Evolutionary conservation across 2,329 filamentous ascomycete species (phyloP).

Genomic region (Hypocreales sp.): DNA sequence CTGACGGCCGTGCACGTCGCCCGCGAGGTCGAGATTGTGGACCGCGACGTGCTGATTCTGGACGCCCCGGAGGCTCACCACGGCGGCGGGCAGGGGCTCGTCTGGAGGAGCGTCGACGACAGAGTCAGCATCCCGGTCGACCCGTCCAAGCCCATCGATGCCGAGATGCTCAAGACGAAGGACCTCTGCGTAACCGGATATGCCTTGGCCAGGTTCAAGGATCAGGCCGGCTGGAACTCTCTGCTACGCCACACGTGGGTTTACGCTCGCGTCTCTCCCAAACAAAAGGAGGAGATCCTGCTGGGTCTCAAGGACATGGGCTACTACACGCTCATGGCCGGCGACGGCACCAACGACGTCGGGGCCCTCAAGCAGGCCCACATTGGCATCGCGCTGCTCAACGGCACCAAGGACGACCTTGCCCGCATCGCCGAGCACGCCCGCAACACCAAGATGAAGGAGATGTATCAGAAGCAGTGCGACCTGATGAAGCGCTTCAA

Average conservation of each 20-base stretch:
- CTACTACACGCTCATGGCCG: conserved; percentile 97
- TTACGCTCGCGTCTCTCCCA: conserved; percentile 93
- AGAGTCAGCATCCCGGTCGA: conserved; percentile 76
- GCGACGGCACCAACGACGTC: conserved; percentile 96
- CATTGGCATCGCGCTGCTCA: conserved; percentile 88
- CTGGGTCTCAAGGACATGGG: conserved; percentile 90
- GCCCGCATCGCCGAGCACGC: conserved; percentile 85
- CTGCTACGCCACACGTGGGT: conserved; percentile 89
- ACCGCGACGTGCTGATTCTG: conserved; percentile 85
- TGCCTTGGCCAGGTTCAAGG: conserved; percentile 77
- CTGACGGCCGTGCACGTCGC: conserved; percentile 93
- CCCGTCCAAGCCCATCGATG: conserved; percentile 63
- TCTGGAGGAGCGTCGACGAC: conserved; percentile 94
- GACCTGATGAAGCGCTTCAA: conserved; percentile 90
- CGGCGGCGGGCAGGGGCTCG: conserved; percentile 60
- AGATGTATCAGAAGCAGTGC: conserved; percentile 93
- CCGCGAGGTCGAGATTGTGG: conserved; percentile 90
- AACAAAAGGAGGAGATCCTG: conserved; percentile 98
- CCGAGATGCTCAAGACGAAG: conserved; percentile 66
- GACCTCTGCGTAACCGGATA: conserved; percentile 95
- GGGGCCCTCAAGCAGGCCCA: conserved; percentile 96
- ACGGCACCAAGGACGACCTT: conserved; percentile 84
- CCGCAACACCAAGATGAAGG: conserved; percentile 94
- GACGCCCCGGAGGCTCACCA: conserved; percentile 87
- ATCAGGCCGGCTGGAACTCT: conserved; percentile 57